These are phyloP conservation scores for Schizophyllum commune DNA, from an alignment of 1,284 basidiomycete genomes.

Conservation along the genomic window DNA sequence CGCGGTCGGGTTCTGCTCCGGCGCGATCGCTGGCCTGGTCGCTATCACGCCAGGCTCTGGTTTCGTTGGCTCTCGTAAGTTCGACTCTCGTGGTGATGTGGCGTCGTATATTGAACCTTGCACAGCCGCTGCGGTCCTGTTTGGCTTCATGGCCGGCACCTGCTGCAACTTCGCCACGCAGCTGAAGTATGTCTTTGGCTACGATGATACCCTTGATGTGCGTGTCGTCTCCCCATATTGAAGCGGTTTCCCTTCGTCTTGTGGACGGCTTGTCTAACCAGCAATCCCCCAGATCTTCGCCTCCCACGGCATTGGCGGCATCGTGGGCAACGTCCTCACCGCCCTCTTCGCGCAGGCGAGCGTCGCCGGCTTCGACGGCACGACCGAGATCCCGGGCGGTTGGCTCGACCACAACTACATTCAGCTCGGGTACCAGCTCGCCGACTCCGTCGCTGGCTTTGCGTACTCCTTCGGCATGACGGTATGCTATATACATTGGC, in stretches of 20 bases:
- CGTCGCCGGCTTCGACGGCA: constrained; percentile 80
- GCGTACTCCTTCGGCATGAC: constrained; percentile 80
- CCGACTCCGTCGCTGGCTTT: constrained; percentile 69
- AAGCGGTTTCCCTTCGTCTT: neutral
- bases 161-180: constrained; percentile 93
- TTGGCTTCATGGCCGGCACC: constrained; percentile 81
- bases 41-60: constrained; percentile 91
- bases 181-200: constrained; percentile 75
- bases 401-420: constrained; percentile 87
- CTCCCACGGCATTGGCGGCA: constrained; percentile 82
- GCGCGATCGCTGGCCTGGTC: constrained; percentile 85
- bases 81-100: neutral
- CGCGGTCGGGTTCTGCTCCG: constrained; percentile 93
- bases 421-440: constrained; percentile 86
- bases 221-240: constrained; percentile 14
- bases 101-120: neutral
- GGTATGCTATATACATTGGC: no score
- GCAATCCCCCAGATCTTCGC: constrained; percentile 65
- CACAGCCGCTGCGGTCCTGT: constrained; percentile 70
- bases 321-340: constrained; percentile 82
- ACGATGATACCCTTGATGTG: constrained; percentile 80
- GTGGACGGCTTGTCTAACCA: neutral
- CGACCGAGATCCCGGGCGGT: constrained; percentile 69
- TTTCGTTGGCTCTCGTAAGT: constrained; percentile 73
- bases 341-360: constrained; percentile 85